Base-by-base conservation (phyloP, 495 filamentous ascomycete genomes). In the Hyaloscypha finlandica region DNA sequence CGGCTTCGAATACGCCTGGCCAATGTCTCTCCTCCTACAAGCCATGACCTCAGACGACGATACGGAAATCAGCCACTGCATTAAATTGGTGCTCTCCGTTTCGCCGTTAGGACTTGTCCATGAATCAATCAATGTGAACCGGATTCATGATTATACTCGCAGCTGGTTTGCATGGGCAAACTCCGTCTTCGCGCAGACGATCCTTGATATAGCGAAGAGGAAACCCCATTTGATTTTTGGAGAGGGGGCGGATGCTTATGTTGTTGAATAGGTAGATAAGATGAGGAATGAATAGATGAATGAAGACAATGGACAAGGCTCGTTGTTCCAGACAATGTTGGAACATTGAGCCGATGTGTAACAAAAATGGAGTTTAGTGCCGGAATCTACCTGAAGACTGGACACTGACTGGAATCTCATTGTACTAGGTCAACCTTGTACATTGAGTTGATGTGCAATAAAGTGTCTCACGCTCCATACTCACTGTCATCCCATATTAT, bases 81-180 rank as follows among this genome's bases (percentile, higher is more conserved):
- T 99, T 59, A 79, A 85, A n/a, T 72, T 89, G 45, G 94, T 99
- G 62, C 83, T 91, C 52, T 82, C 86, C 67, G 87, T 88, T 3
- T 90, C 90, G 66, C 80, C 80, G 52, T 82, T 95, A 8, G 95
- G 95, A 0, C 78, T 99, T 31, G 83, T 98, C 3, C 93, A 99
- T 76, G 95, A 99, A 79, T 94, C 91, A 64, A 86, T 99, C 48
- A 88, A 97, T 74, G 95, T 98, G 12, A 88, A 93, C 57, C 81
- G 84, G 56, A 79, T 87, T 25, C 79, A 77, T 33, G 86, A 90
- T 39, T 98, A 95, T 75, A 97, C 94, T 12, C 83, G 90, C 22
- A 70, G 68, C 65, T 99, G 95, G 95, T 98, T 99, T 76, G 92
- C 95, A 14, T 98, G 79, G 95, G 95, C 95, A 20, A 98, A 98